A percentile compares a stretch with the other conserved stretches of the same genome.
phyloP scores from a whole-genome alignment of 2,329 filamentous ascomycete genomes.

The Hansfordia pulvinata region DNA sequence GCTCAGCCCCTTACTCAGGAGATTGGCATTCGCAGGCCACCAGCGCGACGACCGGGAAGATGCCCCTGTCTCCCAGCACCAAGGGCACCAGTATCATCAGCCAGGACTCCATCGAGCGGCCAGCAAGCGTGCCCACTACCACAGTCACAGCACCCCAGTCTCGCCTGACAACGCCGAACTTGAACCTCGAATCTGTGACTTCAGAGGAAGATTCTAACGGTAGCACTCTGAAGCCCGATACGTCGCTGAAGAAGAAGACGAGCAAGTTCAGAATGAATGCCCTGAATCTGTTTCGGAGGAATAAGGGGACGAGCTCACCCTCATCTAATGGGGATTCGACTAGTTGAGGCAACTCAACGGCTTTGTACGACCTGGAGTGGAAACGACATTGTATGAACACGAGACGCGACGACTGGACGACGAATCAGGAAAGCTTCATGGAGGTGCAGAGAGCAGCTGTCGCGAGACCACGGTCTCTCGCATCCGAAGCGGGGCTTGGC shows the following conservation, averaged over 20 bases:
- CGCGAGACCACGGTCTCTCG: too few relatives aligned
- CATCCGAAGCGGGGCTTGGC: too few relatives aligned
- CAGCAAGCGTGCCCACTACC: conserved; percentile 25
- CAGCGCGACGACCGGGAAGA: conserved; percentile 48
- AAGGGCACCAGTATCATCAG: conserved; percentile 53
- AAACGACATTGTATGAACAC: too few relatives aligned
- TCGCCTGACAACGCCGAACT: conserved; percentile 14
- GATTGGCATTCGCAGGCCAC: conserved; percentile 52
- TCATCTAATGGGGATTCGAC: conserved; percentile 10
- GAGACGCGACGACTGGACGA: too few relatives aligned
- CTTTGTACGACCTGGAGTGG: too few relatives aligned
- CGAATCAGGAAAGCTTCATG: too few relatives aligned
- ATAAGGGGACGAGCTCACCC: conserved; percentile 28
- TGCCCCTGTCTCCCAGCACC: conserved; percentile 52
- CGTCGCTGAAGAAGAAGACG: conserved; percentile 44
- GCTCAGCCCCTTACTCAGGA: conserved; percentile 35
- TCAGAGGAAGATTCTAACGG: conserved; percentile 25
- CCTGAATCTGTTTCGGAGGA: conserved; percentile 39
- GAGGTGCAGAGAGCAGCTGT: too few relatives aligned
- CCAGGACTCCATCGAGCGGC: conserved; percentile 40
- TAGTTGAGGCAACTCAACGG: neutral
- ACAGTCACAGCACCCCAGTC: conserved; percentile 24
- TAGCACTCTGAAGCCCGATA: conserved; percentile 32
- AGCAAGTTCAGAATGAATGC: conserved; percentile 52
- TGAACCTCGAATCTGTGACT: conserved; percentile 13